Evolutionary conservation across 305 asterid genomes (phyloP), one percentile per base, ranked within the genome.

Genomic region (Nicotiana rustica): DNA sequence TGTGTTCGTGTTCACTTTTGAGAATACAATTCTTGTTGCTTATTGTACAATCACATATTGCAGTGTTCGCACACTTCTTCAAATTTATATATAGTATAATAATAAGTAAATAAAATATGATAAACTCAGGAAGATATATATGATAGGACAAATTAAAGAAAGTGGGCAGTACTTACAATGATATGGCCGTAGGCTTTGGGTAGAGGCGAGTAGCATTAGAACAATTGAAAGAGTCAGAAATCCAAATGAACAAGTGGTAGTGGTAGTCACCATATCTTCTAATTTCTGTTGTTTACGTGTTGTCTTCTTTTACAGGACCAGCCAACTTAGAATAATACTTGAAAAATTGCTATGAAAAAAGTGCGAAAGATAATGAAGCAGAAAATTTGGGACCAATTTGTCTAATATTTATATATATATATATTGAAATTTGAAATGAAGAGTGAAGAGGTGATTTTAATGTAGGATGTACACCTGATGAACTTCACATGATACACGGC

Each of bases 401-500:
- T 49, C 6, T 1, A 7, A 10, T 25, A 73, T 73, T 13, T 49
- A 71, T 47, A 73, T 29, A 29, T 33, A 33, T 31, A 31, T 61
- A 56, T 55, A 18, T 49, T 60, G 5, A 60, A 38, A 14, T 35
- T 65, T 17, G 85, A 67, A 85, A 52, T 44, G 71, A 57, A 4
- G 47, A 15, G 9, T 3, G 68, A 78, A 36, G 67, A 17, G n/a
- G 76, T 79, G 80, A 10, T 82, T 61, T 92, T 47, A 89, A 92
- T 90, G 91, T 64, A 67, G 84, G 83, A 86, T 69, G 88, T 86
- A 87, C 91, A 85, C 76, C 85, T 88, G 92, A 88, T 88, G 87
- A 81, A 47, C 79, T 86, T 94, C 97, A 94, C 98, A 94, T 92
- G 97, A 92, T 91, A 85, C 92, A 83, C 82, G 94, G 85, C 89